These are phyloP conservation scores for Beauveria brongniartii DNA, from an alignment of 2,329 filamentous ascomycete genomes.

Conservation along the genomic window DNA sequence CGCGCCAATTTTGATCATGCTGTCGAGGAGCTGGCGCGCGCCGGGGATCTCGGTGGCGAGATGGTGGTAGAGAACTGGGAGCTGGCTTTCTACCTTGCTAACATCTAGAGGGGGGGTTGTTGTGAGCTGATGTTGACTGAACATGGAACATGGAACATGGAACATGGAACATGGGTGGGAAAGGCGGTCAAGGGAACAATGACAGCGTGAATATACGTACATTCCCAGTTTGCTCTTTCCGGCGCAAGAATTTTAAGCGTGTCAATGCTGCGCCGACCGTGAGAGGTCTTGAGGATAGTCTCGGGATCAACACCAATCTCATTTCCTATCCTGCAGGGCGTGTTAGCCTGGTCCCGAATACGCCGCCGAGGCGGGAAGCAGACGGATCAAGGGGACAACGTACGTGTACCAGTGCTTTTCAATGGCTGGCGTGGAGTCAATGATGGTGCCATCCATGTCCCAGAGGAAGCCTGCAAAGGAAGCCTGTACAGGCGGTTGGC, in stretches of 20 bases:
- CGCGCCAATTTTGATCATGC: constrained; percentile 51
- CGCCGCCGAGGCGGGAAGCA: background rate
- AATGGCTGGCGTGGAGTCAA: constrained; percentile 71
- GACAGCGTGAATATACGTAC: constrained; percentile 44
- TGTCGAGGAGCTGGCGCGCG: constrained; percentile 59
- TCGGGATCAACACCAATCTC: constrained; percentile 81
- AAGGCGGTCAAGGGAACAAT: background rate
- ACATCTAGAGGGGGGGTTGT: constrained; percentile 50
- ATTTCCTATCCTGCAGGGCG: constrained; percentile 53
- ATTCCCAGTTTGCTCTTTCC: constrained; percentile 86
- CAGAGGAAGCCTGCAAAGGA: constrained; percentile 54
- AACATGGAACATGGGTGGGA: background rate
- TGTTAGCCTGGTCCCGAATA: constrained; percentile 5
- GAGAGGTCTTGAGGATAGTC: constrained; percentile 80
- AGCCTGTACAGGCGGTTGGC: constrained; percentile 35
- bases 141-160: background rate
- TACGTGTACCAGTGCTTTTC: constrained; percentile 69
- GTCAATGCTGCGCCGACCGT: constrained; percentile 86
- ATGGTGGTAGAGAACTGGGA: constrained; percentile 68
- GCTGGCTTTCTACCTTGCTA: constrained; percentile 63
- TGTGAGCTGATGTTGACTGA: background rate
- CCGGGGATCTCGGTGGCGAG: constrained; percentile 84
- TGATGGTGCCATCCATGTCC: constrained; percentile 78
- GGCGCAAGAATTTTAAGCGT: constrained; percentile 71
- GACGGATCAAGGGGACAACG: constrained; percentile 18